Evolutionary conservation across 2,329 filamentous ascomycete genomes (phyloP), one percentile per base, ranked within the genome.

Genomic region (Tolypocladium paradoxum): DNA sequence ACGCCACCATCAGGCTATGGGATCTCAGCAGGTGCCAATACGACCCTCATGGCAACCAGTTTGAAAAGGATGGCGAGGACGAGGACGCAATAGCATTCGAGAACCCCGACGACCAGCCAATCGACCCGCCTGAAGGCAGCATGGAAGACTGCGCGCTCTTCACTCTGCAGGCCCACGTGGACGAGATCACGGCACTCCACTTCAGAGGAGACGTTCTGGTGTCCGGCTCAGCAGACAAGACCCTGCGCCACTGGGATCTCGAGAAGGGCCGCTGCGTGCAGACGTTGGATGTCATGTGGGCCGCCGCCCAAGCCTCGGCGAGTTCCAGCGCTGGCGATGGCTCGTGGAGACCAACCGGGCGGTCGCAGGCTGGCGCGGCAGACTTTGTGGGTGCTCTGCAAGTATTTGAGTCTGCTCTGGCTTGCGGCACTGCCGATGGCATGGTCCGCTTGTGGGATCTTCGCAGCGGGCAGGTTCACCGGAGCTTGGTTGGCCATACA

Each of bases 391-490:
- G 93, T 29, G 88, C 93, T 6, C 67, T 99, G 55, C 93, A 99
- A 68, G 92, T 95, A 40, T 99, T 97, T 64, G 92, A 99, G 68
- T 89, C 92, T 16, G 93, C 93, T 14, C 77, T 99, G 56, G 93
- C 93, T 11, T 97, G 93, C 66, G 93, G 93, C 61, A 99, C 93
- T 14, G 93, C 93, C 0, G 93, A 99, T 65, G 93, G 93, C 43
- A 95, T 97, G 89, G 91, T 99, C 40, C 79, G 93, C 54, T 73
- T 99, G 35, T 99, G 93, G 93, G 93, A 99, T 83, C 73, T 99
- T 62, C 82, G 93, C 58, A 96, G 90, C 67, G 93, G 93, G 2
- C 92, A 96, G 70, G 93, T 99, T n/a, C 91, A 96, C 70, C 82
- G 93, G 54, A 96, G 90, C 69, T 76, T 99, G 6, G 91, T 99